A percentile compares a stretch with the other conserved stretches of the same genome.
Conservation (phyloP, 306 rosid genomes). For the Malus asiatica region DNA sequence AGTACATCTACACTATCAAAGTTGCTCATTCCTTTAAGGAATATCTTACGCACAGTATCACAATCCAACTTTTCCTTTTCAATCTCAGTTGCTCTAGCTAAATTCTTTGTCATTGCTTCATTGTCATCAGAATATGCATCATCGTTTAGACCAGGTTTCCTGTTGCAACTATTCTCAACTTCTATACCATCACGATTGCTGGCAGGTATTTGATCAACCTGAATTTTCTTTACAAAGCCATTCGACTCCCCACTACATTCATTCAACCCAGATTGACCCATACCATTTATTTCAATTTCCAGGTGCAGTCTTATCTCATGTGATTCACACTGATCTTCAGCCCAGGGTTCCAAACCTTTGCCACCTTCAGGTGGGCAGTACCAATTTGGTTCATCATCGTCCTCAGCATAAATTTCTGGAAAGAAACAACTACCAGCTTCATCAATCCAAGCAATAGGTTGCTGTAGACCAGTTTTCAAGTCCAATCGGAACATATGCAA, state of each 20-base stretch:
- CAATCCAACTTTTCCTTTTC: slow-evolving; percentile 34
- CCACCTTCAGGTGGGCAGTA: slow-evolving; percentile 17
- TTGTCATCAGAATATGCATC: slow-evolving; percentile 32
- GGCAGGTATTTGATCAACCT: slow-evolving; percentile 32
- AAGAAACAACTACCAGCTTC: slow-evolving; percentile 74
- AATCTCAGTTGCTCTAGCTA: slow-evolving; percentile 25
- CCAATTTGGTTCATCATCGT: slow-evolving; percentile 23
- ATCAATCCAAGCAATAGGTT: slow-evolving; percentile 90
- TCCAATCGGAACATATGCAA: slow-evolving; percentile 73
- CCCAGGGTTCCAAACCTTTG: slow-evolving; percentile 14
- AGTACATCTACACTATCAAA: slow-evolving; percentile 31
- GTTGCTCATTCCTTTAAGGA: slow-evolving; percentile 43
- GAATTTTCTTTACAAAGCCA: slow-evolving; percentile 34
- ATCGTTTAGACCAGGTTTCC: slow-evolving; percentile 20
- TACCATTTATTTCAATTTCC: slow-evolving; percentile 74
- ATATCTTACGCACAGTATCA: slow-evolving; percentile 51
- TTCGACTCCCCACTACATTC: slow-evolving; percentile 86
- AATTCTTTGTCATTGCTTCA: slow-evolving; percentile 22
- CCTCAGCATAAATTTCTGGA: slow-evolving; percentile 55
- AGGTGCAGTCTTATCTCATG: slow-evolving; percentile 57
- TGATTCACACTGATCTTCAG: slow-evolving; percentile 34
- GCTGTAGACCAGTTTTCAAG: slow-evolving; percentile 54
- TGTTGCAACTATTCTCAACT: slow-evolving; percentile 54
- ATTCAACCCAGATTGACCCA: slow-evolving; percentile 30
- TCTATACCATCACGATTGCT: slow-evolving; percentile 30